Evolutionary conservation across 2,329 filamentous ascomycete species (phyloP).

Genomic region (Ophiosphaerella narmari): DNA sequence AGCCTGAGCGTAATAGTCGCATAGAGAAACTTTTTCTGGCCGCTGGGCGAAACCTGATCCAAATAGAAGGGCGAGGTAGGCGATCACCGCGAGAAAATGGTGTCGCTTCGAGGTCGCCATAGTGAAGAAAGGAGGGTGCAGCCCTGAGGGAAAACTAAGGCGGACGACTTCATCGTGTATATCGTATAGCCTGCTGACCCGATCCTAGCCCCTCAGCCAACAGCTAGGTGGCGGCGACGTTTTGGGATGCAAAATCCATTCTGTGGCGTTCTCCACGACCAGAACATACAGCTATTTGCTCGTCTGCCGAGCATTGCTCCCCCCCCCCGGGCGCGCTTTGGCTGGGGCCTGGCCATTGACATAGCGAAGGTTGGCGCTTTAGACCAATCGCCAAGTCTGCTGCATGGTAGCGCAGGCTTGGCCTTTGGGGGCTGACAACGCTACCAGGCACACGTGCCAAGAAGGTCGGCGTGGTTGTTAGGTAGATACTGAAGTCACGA

Average conservation of each 20-base stretch:
- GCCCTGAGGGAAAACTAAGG: neutral
- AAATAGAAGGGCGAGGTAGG: neutral
- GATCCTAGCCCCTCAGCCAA: neutral
- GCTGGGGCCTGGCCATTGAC: no score
- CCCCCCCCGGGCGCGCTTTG: neutral
- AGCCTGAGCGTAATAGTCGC: constrained; percentile 1
- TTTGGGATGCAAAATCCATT: neutral
- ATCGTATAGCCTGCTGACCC: neutral
- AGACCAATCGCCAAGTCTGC: no score
- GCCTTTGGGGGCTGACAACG: no score
- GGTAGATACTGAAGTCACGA: no score
- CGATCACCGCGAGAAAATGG: neutral
- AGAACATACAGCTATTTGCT: neutral
- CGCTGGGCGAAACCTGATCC: neutral
- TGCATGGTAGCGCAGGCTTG: no score
- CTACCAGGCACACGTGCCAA: no score
- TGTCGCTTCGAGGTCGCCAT: neutral
- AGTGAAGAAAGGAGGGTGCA: neutral
- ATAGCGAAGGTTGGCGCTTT: no score
- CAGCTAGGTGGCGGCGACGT: neutral
- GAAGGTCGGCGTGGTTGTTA: no score
- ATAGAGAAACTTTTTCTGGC: neutral
- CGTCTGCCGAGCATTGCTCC: neutral
- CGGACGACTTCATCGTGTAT: neutral
- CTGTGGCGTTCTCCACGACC: neutral